phyloP scores from a whole-genome alignment of 768 basidiomycete genomes.

The Kondoa malvinella region DNA sequence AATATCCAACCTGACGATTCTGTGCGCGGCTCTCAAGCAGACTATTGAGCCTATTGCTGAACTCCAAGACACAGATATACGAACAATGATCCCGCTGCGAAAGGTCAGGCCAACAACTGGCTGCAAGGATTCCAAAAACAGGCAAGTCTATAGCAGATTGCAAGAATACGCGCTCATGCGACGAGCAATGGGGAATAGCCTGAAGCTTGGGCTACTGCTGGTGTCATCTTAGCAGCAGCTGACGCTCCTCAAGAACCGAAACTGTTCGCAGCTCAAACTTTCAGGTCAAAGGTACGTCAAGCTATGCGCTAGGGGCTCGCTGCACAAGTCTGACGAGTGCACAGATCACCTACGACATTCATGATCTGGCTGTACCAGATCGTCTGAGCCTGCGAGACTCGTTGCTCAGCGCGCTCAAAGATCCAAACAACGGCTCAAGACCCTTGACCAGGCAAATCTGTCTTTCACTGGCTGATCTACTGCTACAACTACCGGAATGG shows the following conservation, averaged over 20 bases:
- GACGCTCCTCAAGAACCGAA: slow-evolving; percentile 64
- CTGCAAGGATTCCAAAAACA: slow-evolving; percentile 98
- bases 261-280: slow-evolving; percentile 90
- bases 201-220: slow-evolving; percentile 92
- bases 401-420: slow-evolving; percentile 53
- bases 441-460: slow-evolving; percentile 78
- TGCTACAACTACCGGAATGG: slow-evolving; percentile 71
- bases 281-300: slow-evolving; percentile 80
- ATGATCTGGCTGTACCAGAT: slow-evolving; percentile 60
- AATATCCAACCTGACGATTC: background rate
- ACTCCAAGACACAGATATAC: slow-evolving; percentile 26
- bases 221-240: slow-evolving; percentile 65
- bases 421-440: slow-evolving; percentile 42
- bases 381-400: slow-evolving; percentile 72
- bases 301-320: slow-evolving; percentile 26
- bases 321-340: slow-evolving; percentile 3
- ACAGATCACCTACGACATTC: slow-evolving; percentile 87
- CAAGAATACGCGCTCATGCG: background rate
- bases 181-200: slow-evolving; percentile 40
- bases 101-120: slow-evolving; percentile 82
- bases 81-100: slow-evolving; percentile 56
- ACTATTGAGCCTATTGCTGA: slow-evolving; percentile 1
- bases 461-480: slow-evolving; percentile 73
- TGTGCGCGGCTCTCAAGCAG: background rate
- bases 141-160: slow-evolving; percentile 46